Base-by-base conservation (phyloP, 1,284 basidiomycete genomes). In the Tilletia setariae region DNA sequence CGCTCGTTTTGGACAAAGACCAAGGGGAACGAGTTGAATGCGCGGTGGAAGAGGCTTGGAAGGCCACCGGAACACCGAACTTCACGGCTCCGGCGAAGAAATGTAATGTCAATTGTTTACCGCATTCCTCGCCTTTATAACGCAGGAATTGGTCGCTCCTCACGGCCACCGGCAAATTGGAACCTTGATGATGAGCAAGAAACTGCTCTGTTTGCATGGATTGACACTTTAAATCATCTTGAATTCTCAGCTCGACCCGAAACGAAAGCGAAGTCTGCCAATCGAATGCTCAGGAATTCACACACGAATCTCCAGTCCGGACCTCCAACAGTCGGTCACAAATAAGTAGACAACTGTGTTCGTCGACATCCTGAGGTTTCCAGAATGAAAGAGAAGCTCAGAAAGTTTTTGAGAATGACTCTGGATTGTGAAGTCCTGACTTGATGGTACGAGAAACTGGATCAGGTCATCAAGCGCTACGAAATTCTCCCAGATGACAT, bases 401-500 rank as follows among this genome's bases (percentile, higher is more conserved):
- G 47, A 6, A 23, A 49, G 47, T 23, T 49, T 19, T 49, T 23
- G 19, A 16, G 47, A 7, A 49, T 49, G 47, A 49, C 47, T 6
- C 47, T 49, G 47, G 47, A 49, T 19, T 49, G 47, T 16, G 19
- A 16, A 4, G 47, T 4, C 47, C 19, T 49, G 19, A 49, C 19
- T 23, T 49, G 47, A 23, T 8, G 19, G 19, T 49, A n/a, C 47
- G 4, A n/a, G 19, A 49, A 49, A 23, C 47, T 49, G 6, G 19
- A 19, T n/a, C 19, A n/a, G 19, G 19, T 49, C 47, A n/a, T 49
- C 47, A 23, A 49, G 47, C 19, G 25, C 19, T 23, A 49, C 19
- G 47, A 23, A 16, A 49, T 49, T n/a, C 47, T 49, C 6, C 47
- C 47, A n/a, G 47, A 49, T n/a, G 47, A 49, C 47, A 49, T 49